Percentiles rank a stretch among this genome's conserved stretches.
Evolutionary conservation across 1,139 yeast genomes (phyloP).

Genomic region (Nakaseomyces glabratus): DNA sequence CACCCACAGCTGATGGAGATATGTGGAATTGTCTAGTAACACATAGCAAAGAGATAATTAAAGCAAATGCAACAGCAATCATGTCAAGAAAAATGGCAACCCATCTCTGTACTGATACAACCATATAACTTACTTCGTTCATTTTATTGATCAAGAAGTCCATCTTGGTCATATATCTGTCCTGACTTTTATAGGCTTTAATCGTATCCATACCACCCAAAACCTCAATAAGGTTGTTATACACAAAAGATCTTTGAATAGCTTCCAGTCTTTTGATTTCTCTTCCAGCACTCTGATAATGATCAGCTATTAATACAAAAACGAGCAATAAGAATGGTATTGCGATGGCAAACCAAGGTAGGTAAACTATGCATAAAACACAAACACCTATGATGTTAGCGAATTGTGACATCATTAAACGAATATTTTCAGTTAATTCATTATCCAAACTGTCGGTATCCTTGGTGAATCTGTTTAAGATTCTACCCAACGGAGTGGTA

Average conservation of each 20-base stretch:
- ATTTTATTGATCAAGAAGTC: constrained; percentile 46
- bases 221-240: constrained; percentile 68
- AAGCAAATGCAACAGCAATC: constrained; percentile 39
- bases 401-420: constrained; percentile 44
- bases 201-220: constrained; percentile 65
- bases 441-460: constrained; percentile 80
- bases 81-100: constrained; percentile 54
- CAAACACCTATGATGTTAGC: constrained; percentile 54
- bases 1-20: constrained; percentile 64
- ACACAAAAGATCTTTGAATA: constrained; percentile 62
- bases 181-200: constrained; percentile 47
- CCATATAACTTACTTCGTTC: constrained; percentile 64
- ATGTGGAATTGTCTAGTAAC: constrained; percentile 57
- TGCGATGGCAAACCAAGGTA: constrained; percentile 72
- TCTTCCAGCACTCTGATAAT: constrained; percentile 70
- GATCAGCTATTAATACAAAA: constrained; percentile 45
- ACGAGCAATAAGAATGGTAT: constrained; percentile 46
- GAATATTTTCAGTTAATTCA: constrained; percentile 53
- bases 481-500: constrained; percentile 62
- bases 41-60: constrained; percentile 50
- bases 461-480: constrained; percentile 65
- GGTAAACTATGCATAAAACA: constrained; percentile 58
- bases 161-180: constrained; percentile 45
- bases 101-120: constrained; percentile 74
- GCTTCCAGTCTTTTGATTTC: constrained; percentile 82